Evolutionary conservation across 2,329 filamentous ascomycete genomes (phyloP), one percentile per base, ranked within the genome.

Genomic region (Diplodia sapinea): DNA sequence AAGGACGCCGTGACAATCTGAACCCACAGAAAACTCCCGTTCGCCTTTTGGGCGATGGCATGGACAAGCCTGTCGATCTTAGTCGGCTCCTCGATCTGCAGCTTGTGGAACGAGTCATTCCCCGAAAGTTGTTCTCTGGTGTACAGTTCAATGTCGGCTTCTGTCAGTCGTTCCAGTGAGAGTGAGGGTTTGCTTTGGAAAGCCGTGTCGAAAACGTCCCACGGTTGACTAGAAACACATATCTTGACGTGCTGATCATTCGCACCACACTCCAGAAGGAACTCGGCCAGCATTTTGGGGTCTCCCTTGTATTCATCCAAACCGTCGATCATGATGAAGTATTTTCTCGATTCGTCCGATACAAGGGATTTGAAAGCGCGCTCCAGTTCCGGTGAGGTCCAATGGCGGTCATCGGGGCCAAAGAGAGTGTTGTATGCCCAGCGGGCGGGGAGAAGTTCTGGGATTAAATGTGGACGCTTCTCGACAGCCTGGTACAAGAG

Each of bases 21-120:
- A 12, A 72, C 72, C 72, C 72, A 74, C 0, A 73, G 67, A 50
- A 74, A 74, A 0, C 72, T 69, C 4, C 72, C 72, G 15, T 55
- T 33, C 1, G 72, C 68, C 43, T 70, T 72, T 15, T 20, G 12
- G 4, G 54, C 59, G 12, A 73, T 65, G 3, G 65, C 26, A 3
- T 52, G 11, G 1, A 70, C 49, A 1, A 71, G 33, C 1, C 62
- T 31, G 15, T 52, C 13, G 7, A 67, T 33, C 12, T 38, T 13
- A 0, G 40, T 40, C 1, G 62, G 61, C 17, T 66, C 52, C 13
- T 38, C 17, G 7, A 38, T 47, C 17, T 57, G 17, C 7, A 70
- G 51, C n/a, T 47, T 52, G 12, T 7, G n/a, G 54, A 69, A 69
- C 13, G 29, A 7, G 12, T n/a, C 15, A 31, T 61, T 67, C 2